phyloP scores from a whole-genome alignment of 2,329 filamentous ascomycete species.

The Pseudogymnoascus sp. region DNA sequence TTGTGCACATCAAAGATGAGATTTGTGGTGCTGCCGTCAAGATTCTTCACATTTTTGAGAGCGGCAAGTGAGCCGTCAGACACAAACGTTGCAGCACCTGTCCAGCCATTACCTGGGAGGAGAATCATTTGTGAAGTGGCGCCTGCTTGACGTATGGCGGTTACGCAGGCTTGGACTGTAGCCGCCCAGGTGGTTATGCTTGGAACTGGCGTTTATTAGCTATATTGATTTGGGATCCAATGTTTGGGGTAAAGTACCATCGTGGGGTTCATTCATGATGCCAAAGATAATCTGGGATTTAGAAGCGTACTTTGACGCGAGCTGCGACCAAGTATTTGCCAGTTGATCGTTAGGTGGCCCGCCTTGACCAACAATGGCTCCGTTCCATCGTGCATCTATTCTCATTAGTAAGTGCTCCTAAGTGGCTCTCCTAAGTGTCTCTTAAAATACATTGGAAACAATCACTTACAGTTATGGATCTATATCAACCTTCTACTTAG shows the following conservation, averaged over 20 bases:
- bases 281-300: slow-evolving; percentile 53
- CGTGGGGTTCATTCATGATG: slow-evolving; percentile 65
- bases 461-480: slow-evolving; percentile 41
- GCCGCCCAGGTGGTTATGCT: slow-evolving; percentile 51
- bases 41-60: slow-evolving; percentile 49
- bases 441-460: not conserved
- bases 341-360: slow-evolving; percentile 54
- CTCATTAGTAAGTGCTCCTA: not conserved
- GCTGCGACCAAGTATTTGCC: slow-evolving; percentile 48
- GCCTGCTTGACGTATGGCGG: slow-evolving; percentile 57
- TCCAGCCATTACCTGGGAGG: slow-evolving; percentile 55
- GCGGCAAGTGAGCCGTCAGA: slow-evolving; percentile 43
- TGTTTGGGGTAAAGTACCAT: slow-evolving; percentile 22
- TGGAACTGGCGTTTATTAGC: slow-evolving; percentile 30
- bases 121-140: slow-evolving; percentile 57
- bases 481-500: not conserved
- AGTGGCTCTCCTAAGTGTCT: not conserved
- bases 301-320: slow-evolving; percentile 51
- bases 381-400: slow-evolving; percentile 48
- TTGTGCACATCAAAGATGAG: slow-evolving; percentile 56
- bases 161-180: slow-evolving; percentile 56
- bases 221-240: slow-evolving; percentile 27
- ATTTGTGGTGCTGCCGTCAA: slow-evolving; percentile 48
- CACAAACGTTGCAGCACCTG: slow-evolving; percentile 43
- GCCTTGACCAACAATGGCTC: slow-evolving; percentile 57